A percentile compares a stretch with the other conserved stretches of the same genome.
These are phyloP conservation scores for Penicillium malachiteum DNA, from an alignment of 495 filamentous ascomycete genomes.

Conservation along the genomic window DNA sequence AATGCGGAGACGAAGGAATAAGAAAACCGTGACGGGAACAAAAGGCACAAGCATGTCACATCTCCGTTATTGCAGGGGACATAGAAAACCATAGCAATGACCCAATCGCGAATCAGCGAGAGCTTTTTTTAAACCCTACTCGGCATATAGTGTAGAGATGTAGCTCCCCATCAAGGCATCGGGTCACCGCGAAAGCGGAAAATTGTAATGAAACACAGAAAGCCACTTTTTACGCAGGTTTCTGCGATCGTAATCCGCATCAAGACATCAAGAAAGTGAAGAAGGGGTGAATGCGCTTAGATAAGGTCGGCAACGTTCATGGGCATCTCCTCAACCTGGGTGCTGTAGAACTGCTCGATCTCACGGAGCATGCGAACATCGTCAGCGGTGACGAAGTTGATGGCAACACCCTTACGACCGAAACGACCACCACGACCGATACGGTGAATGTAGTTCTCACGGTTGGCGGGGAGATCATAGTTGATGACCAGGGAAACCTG, in stretches of 20 bases:
- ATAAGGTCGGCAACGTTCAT: slow-evolving; percentile 63
- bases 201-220: slow-evolving; percentile 39
- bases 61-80: slow-evolving; percentile 41
- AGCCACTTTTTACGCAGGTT: slow-evolving; percentile 50
- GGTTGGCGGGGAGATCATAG: slow-evolving; percentile 97
- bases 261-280: slow-evolving; percentile 36
- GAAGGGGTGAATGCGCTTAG: slow-evolving; percentile 40
- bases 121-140: slow-evolving; percentile 14
- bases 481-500: slow-evolving; percentile 99
- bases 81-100: slow-evolving; percentile 41
- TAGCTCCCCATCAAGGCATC: slow-evolving; percentile 12
- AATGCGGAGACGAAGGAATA: slow-evolving; percentile 32
- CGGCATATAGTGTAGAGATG: not conserved
- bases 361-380: slow-evolving; percentile 99
- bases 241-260: slow-evolving; percentile 48
- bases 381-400: slow-evolving; percentile 99
- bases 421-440: slow-evolving; percentile 99
- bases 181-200: slow-evolving; percentile 27
- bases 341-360: slow-evolving; percentile 75
- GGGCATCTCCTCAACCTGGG: slow-evolving; percentile 62
- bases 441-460: slow-evolving; percentile 99
- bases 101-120: not conserved
- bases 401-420: slow-evolving; percentile 99
- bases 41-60: slow-evolving; percentile 44
- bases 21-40: slow-evolving; percentile 44